A percentile compares a stretch with the other conserved stretches of the same genome.
Evolutionary conservation across 2,329 filamentous ascomycete species (phyloP).

Genomic region (Aspergillus alliaceus): DNA sequence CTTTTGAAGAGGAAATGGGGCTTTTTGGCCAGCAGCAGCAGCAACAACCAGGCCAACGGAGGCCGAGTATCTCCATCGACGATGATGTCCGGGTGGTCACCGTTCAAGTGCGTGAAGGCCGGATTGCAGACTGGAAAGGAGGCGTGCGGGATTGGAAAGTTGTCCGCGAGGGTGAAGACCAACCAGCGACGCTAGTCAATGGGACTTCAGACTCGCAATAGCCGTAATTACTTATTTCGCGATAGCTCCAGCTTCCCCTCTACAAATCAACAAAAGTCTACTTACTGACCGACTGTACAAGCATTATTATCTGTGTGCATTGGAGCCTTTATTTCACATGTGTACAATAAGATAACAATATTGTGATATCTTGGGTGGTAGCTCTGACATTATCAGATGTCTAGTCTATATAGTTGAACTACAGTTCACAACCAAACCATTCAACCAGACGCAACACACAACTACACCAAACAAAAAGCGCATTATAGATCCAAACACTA

Average conservation of each 20-base stretch:
- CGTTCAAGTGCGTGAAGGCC: conserved; percentile 78
- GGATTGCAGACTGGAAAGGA: conserved; percentile 96
- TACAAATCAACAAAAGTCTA: neutral
- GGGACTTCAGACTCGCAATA: conserved; percentile 16
- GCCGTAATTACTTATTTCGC: neutral
- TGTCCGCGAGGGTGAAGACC: conserved; percentile 33
- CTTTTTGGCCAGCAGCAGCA: conserved; percentile 41
- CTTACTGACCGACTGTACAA: neutral
- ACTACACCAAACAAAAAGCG: neutral
- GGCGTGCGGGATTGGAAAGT: conserved; percentile 75
- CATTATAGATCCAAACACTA: neutral
- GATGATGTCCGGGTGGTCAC: conserved; percentile 85
- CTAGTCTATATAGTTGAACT: neutral
- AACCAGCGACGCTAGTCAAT: conserved; percentile 28
- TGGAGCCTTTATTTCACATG: neutral
- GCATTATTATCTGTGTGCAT: conserved; percentile 2
- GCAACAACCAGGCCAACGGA: conserved; percentile 27
- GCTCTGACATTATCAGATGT: neutral
- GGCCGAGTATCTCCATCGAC: conserved; percentile 62
- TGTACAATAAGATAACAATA: neutral
- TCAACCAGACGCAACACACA: neutral
- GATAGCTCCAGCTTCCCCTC: neutral
- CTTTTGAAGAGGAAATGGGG: conserved; percentile 63
- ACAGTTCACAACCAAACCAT: neutral
- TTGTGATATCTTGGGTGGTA: neutral